Percentiles rank a stretch among this genome's conserved stretches.
These are phyloP conservation scores for Tolypocladium ophioglossoides DNA, from an alignment of 2,329 filamentous ascomycete species.

Conservation along the genomic window DNA sequence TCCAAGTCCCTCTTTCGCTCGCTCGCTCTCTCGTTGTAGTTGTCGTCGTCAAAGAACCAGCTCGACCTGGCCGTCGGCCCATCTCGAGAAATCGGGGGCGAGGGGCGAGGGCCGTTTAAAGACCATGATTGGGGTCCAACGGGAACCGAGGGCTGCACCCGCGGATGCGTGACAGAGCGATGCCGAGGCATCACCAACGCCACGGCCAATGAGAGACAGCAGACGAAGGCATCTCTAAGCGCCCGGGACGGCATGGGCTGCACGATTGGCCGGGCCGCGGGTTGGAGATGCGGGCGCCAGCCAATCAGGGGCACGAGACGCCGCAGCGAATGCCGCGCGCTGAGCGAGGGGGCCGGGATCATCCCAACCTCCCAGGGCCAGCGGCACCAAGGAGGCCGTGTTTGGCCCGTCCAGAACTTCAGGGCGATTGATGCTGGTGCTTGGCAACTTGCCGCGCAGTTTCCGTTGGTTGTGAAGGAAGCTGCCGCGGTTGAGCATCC, in stretches of 20 bases:
- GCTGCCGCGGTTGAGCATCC: neutral
- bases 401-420: neutral
- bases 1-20: neutral
- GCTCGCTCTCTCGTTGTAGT: neutral
- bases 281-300: slow-evolving; percentile 6
- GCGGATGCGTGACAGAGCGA: slow-evolving; percentile 5
- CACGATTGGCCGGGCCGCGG: slow-evolving; percentile 15
- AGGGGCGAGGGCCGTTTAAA: slow-evolving; percentile 12
- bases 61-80: neutral
- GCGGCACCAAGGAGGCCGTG: neutral
- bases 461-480: neutral
- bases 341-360: neutral
- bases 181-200: slow-evolving; percentile 3
- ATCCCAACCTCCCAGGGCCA: neutral
- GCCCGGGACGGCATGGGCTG: slow-evolving; percentile 14
- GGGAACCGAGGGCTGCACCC: neutral
- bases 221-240: slow-evolving; percentile 16
- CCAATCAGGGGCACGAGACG: slow-evolving; percentile 12
- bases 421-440: neutral
- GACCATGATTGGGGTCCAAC: slow-evolving; percentile 6
- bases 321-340: neutral
- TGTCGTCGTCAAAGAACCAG: neutral
- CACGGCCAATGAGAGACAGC: slow-evolving; percentile 15
- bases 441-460: neutral
- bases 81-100: slow-evolving; percentile 2